Conservation (phyloP, 768 basidiomycete genomes). For the Pleurotus djamor region DNA sequence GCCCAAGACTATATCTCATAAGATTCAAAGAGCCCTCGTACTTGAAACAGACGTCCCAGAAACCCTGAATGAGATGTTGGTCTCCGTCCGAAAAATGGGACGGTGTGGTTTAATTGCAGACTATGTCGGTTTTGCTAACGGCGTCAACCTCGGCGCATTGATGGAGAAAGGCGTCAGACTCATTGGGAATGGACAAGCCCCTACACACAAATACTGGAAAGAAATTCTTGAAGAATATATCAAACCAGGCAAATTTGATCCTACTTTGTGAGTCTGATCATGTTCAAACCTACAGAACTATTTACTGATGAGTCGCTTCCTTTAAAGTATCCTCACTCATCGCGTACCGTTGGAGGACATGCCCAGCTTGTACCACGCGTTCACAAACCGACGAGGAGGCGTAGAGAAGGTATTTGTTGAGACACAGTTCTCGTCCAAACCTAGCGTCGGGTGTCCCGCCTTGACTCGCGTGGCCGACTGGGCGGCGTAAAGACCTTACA, state of each 20-base stretch:
- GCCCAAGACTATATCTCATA: constrained; percentile 63
- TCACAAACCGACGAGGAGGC: constrained; percentile 53
- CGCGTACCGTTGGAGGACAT: constrained; percentile 67
- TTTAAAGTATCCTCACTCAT: constrained; percentile 56
- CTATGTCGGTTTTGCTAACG: constrained; percentile 67
- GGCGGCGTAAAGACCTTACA: too few relatives aligned
- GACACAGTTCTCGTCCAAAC: constrained; percentile 50
- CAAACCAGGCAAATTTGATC: constrained; percentile 62
- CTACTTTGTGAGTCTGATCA: constrained; percentile 43
- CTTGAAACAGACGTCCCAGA: constrained; percentile 76
- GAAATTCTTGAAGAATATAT: constrained; percentile 67
- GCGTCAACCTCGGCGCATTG: constrained; percentile 66
- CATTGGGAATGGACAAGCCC: constrained; percentile 76
- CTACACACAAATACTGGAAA: constrained; percentile 73
- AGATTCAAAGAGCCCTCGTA: constrained; percentile 67
- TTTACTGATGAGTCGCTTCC: too few relatives aligned
- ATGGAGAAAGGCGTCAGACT: constrained; percentile 78
- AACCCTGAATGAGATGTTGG: constrained; percentile 49
- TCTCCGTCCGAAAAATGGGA: constrained; percentile 53
- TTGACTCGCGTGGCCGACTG: constrained; percentile 54
- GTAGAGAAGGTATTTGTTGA: constrained; percentile 76
- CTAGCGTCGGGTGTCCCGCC: constrained; percentile 47
- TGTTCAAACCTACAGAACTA: too few relatives aligned
- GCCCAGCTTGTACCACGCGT: constrained; percentile 59
- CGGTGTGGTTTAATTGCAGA: constrained; percentile 64